Evolutionary conservation across 805 yeast species (phyloP).

Genomic region (Ogataea nonfermentans): DNA sequence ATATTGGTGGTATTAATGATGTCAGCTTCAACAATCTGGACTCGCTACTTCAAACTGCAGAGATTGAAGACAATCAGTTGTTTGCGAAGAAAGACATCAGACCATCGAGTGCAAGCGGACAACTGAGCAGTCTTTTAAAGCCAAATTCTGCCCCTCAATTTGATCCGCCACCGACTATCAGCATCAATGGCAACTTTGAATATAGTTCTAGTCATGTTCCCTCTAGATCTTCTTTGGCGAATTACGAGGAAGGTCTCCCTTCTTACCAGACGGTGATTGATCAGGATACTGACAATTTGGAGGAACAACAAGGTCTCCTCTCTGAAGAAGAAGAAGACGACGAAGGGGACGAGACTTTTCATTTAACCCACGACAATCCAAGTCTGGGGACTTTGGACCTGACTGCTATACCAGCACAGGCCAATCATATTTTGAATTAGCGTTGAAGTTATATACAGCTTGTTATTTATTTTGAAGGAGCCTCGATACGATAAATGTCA

Average conservation of each 20-base stretch:
- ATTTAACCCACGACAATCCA: constrained; percentile 13
- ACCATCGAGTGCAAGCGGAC: constrained; percentile 13
- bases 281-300: constrained; percentile 22
- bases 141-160: constrained; percentile 2
- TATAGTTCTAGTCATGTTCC: constrained; percentile 21
- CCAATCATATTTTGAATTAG: constrained; percentile 19
- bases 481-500: constrained; percentile 38
- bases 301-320: constrained; percentile 26
- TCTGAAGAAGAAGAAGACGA: constrained; percentile 19
- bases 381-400: constrained; percentile 24
- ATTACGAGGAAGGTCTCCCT: constrained; percentile 26
- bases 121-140: constrained; percentile 18
- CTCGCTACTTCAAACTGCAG: constrained; percentile 20
- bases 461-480: constrained; percentile 12
- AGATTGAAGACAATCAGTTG: constrained; percentile 5
- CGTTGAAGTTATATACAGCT: constrained; percentile 1
- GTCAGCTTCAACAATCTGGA: constrained; percentile 24
- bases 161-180: constrained; percentile 3
- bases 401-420: constrained; percentile 17
- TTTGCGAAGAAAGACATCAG: constrained; percentile 17
- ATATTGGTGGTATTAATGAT: constrained; percentile 8
- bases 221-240: constrained; percentile 26
- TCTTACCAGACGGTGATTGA: constrained; percentile 29
- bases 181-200: constrained; percentile 7
- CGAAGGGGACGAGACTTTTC: constrained; percentile 15